Conservation (phyloP, 495 filamentous ascomycete genomes). For the Penicillium longicatenatum region DNA sequence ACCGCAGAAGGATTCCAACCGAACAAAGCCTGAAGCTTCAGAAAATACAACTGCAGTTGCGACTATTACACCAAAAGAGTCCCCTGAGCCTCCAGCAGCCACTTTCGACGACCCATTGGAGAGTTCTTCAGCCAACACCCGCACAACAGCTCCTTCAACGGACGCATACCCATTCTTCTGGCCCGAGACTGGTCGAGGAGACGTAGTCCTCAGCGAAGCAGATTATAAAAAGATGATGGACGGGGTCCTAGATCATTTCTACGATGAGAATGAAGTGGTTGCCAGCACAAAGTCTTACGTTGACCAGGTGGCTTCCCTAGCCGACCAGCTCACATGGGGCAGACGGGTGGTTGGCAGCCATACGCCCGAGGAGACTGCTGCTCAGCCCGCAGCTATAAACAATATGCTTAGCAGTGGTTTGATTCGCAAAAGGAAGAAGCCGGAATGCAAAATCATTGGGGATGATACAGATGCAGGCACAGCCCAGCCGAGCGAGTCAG, state of each 20-base stretch:
- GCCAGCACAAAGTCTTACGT: conserved; percentile 75
- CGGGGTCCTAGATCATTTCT: conserved; percentile 81
- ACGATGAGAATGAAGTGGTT: conserved; percentile 64
- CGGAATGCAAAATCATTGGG: conserved; percentile 31
- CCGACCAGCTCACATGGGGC: conserved; percentile 58
- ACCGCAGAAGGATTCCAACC: neutral
- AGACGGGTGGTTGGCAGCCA: conserved; percentile 53
- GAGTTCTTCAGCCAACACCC: conserved; percentile 45
- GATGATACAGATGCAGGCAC: conserved; percentile 17
- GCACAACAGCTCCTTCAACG: conserved; percentile 8
- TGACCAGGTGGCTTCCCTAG: conserved; percentile 56
- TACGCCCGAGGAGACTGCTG: conserved; percentile 13
- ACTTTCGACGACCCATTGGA: conserved; percentile 30
- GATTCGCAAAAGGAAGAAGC: conserved; percentile 57
- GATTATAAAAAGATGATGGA: conserved; percentile 79
- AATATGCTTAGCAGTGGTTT: conserved; percentile 45
- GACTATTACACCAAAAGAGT: neutral
- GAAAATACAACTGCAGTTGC: neutral
- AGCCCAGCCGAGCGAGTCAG: conserved; percentile 17
- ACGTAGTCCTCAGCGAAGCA: conserved; percentile 66
- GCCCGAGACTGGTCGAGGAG: conserved; percentile 66
- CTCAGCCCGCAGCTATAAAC: conserved; percentile 37
- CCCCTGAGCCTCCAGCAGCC: conserved; percentile 35
- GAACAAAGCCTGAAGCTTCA: neutral
- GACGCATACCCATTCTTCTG: conserved; percentile 63